A percentile compares a stretch with the other conserved stretches of the same genome.
Conservation (phyloP, 2,329 filamentous ascomycete species). For the Paracoccidioides brasiliensis region DNA sequence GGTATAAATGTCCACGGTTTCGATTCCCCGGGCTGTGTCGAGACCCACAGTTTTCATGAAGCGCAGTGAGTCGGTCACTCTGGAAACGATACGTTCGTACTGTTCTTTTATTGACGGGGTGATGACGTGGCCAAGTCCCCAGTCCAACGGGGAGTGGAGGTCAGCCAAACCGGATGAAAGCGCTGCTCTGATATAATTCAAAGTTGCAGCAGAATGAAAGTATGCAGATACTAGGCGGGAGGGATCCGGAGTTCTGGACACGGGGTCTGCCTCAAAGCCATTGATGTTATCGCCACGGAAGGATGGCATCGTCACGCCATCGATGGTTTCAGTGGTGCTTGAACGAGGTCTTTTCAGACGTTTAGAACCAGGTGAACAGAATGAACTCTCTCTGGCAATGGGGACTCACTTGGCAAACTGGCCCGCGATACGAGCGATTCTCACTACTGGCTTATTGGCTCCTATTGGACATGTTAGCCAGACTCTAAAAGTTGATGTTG, state of each 20-base stretch:
- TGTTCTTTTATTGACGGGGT: slow-evolving; percentile 72
- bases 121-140: slow-evolving; percentile 82
- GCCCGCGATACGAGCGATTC: slow-evolving; percentile 90
- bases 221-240: slow-evolving; percentile 78
- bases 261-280: slow-evolving; percentile 53
- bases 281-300: slow-evolving; percentile 96
- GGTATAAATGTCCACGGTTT: slow-evolving; percentile 89
- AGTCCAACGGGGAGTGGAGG: slow-evolving; percentile 84
- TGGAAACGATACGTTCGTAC: slow-evolving; percentile 71
- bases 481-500: slow-evolving; percentile 1
- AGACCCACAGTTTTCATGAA: slow-evolving; percentile 94
- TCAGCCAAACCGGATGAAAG: slow-evolving; percentile 83
- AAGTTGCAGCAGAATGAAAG: slow-evolving; percentile 85
- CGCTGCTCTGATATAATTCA: slow-evolving; percentile 82
- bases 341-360: slow-evolving; percentile 50
- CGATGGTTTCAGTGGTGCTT: slow-evolving; percentile 67
- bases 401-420: slow-evolving; percentile 69
- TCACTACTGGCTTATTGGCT: slow-evolving; percentile 65
- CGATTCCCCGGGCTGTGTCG: slow-evolving; percentile 67
- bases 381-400: not conserved
- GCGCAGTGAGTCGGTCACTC: slow-evolving; percentile 78
- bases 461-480: slow-evolving; percentile 17
- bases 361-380: not conserved
- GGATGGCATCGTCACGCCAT: slow-evolving; percentile 70
- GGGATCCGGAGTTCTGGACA: slow-evolving; percentile 71